A percentile compares a stretch with the other conserved stretches of the same genome.
Conservation (phyloP, 2,329 filamentous ascomycete species). For the Cytospora schulzeri region DNA sequence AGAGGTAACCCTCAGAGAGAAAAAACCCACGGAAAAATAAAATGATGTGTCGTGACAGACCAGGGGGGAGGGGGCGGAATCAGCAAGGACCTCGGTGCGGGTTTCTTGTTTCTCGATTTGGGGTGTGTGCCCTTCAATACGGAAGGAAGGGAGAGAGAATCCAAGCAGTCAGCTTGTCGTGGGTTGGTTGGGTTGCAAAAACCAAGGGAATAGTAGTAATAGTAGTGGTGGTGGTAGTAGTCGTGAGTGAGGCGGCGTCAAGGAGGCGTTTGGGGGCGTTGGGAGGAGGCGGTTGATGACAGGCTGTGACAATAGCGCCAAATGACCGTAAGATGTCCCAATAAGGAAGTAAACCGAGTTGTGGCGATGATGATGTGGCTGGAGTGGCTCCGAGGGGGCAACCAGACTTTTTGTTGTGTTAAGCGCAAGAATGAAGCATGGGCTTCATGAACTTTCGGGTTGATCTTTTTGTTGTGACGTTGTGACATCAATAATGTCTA, state of each 20-base stretch:
- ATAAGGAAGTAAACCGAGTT: slow-evolving; percentile 16
- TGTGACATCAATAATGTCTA: not conserved
- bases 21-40: slow-evolving; percentile 6
- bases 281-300: slow-evolving; percentile 7
- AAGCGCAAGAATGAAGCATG: not conserved
- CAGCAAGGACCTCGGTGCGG: not conserved
- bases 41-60: slow-evolving; percentile 5
- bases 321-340: not conserved
- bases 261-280: slow-evolving; percentile 9
- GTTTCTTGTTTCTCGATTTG: not conserved
- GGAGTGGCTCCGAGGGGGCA: slow-evolving; percentile 12
- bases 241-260: slow-evolving; percentile 5
- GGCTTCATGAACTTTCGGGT: not conserved
- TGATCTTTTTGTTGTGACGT: not conserved
- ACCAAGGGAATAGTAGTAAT: too few relatives aligned
- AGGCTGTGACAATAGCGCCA: slow-evolving; percentile 9
- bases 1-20: not conserved
- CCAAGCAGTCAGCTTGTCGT: slow-evolving; percentile 1
- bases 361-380: slow-evolving; percentile 9
- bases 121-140: not conserved
- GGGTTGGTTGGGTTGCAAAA: not conserved
- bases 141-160: slow-evolving; percentile 3
- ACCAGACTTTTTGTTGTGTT: not conserved
- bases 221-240: too few relatives aligned
- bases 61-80: slow-evolving; percentile 1